phyloP scores from a whole-genome alignment of 176 grass and related monocot genomes.

The Eragrostis nindensis region DNA sequence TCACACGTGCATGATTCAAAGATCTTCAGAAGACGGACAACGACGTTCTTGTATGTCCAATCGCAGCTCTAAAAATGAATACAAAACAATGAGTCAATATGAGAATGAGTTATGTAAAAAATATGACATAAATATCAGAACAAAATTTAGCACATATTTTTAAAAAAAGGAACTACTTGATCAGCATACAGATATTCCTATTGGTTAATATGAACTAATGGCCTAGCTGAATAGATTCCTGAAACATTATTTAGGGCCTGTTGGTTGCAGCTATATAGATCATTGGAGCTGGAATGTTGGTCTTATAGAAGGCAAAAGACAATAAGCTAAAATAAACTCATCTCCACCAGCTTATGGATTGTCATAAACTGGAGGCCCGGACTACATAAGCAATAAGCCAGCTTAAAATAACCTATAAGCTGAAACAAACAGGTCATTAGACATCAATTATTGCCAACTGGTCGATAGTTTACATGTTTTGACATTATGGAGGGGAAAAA shows the following conservation, averaged over 20 bases:
- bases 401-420: no score
- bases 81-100: slow-evolving; percentile 28
- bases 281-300: no score
- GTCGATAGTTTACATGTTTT: neutral
- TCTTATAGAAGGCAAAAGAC: no score
- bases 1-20: slow-evolving; percentile 63
- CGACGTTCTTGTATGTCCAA: slow-evolving; percentile 68
- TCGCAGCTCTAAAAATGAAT: slow-evolving; percentile 68
- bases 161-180: slow-evolving; percentile 7
- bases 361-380: no score
- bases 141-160: neutral
- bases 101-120: slow-evolving; percentile 2
- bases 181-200: slow-evolving; percentile 11
- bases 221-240: no score
- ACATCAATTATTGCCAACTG: slow-evolving; percentile 16
- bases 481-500: slow-evolving; percentile 16
- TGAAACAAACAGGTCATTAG: neutral
- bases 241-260: no score
- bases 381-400: no score
- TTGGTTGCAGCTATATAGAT: no score
- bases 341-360: no score
- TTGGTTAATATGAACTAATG: slow-evolving; percentile 18
- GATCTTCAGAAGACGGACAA: slow-evolving; percentile 63
- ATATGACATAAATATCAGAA: slow-evolving; percentile 18
- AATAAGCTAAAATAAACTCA: no score